A percentile compares a stretch with the other conserved stretches of the same genome.
These are phyloP conservation scores for Aspergillus sp. DNA, from an alignment of 2,329 filamentous ascomycete genomes.

Conservation along the genomic window DNA sequence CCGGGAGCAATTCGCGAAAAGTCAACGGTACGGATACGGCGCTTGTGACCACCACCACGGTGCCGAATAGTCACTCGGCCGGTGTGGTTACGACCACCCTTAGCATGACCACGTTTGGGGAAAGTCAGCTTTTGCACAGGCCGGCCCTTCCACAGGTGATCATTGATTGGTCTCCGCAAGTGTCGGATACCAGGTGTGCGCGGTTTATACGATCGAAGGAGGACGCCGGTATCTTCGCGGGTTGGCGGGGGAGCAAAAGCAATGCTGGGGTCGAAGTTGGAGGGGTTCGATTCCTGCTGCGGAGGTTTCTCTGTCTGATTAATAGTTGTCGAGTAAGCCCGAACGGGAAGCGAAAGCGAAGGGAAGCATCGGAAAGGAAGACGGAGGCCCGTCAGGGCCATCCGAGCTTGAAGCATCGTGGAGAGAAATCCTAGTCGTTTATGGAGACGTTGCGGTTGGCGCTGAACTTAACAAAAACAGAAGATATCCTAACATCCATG, in stretches of 20 bases:
- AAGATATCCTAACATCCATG: background rate
- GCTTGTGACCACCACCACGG: constrained; percentile 83
- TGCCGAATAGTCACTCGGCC: constrained; percentile 85
- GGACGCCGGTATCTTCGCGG: constrained; percentile 35
- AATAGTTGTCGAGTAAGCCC: constrained; percentile 48
- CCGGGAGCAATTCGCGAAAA: constrained; percentile 74
- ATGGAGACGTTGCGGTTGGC: background rate
- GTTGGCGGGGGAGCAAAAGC: constrained; percentile 42
- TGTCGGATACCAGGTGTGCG: constrained; percentile 89
- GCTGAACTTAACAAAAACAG: background rate
- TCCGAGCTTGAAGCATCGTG: constrained; percentile 60
- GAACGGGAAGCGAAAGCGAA: constrained; percentile 39
- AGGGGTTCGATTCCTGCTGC: constrained; percentile 25
- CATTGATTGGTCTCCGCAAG: constrained; percentile 85
- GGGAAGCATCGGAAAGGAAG: constrained; percentile 43
- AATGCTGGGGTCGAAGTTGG: constrained; percentile 30
- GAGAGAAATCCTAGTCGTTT: background rate
- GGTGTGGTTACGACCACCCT: constrained; percentile 85
- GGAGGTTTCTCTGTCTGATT: constrained; percentile 28
- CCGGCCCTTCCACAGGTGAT: constrained; percentile 92
- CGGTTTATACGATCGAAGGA: constrained; percentile 82
- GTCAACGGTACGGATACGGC: constrained; percentile 86
- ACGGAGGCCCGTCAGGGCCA: constrained; percentile 49
- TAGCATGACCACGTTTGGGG: constrained; percentile 84
- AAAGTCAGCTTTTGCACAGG: constrained; percentile 77